Base-by-base conservation (phyloP, 1,284 basidiomycete genomes). In the Rhodotorula mucilaginosa region DNA sequence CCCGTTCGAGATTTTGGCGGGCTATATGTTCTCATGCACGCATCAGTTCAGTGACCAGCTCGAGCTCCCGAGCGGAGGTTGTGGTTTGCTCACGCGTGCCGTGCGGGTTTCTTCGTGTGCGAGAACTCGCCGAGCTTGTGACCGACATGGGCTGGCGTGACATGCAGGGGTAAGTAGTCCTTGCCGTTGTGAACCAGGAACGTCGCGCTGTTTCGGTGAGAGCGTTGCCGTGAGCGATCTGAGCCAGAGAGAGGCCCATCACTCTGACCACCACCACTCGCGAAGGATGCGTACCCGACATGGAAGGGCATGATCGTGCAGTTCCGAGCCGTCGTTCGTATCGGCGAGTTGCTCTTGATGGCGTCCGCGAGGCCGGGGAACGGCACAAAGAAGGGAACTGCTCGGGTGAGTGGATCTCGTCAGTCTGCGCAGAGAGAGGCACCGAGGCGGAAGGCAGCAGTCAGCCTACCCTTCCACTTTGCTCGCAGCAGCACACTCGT, bases 101-200 rank as follows among this genome's bases (percentile, higher is more conserved):
- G 58, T 23, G 58, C 58, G 23, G 58, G 58, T 44, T 60, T 60
- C 39, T 60, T 60, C 23, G 34, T 60, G 44, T 89, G 86, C 26
- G 93, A 85, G 82, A 98, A 98, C 84, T 98, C 95, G 64, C 96
- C 96, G 67, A 99, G 83, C 82, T 99, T 98, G 81, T 98, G 94
- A 0, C 96, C 96, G 3, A 99, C 93, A 95, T 98, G 98, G 81
- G 98, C 95, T 81, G 96, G 93, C 19, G 92, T 93, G 70, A 99
- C 86, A 49, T 86, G 83, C 49, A 99, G 89, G 0, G 94, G 93
- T 19, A 90, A 77, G 80, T 95, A 97, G 76, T 92, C 88, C 82
- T 91, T 93, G 59, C 96, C 96, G 78, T 97, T 98, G 83, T 98
- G 93, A 1, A 99, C 92, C 80, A 92, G 70, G 63, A 78, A 78